These are phyloP conservation scores for Decorospora gaudefroyi DNA, from an alignment of 2,329 filamentous ascomycete species.

Conservation along the genomic window DNA sequence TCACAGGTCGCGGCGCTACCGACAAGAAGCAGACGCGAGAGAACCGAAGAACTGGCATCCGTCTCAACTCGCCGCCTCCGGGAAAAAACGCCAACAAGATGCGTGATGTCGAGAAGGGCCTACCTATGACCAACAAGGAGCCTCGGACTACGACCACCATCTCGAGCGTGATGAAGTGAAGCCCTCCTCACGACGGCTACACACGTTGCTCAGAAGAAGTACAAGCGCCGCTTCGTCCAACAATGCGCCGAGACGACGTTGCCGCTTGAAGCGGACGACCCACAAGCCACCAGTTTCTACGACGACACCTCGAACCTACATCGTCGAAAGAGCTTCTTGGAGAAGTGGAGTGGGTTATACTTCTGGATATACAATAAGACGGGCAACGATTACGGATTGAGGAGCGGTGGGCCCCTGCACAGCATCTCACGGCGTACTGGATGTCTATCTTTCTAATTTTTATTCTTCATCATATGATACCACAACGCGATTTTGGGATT, in stretches of 20 bases:
- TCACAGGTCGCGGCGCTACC: constrained; percentile 49
- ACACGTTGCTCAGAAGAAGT: background rate
- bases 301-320: background rate
- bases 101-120: constrained; percentile 44
- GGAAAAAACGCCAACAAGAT: constrained; percentile 25
- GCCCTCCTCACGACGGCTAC: background rate
- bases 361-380: too few species aligned
- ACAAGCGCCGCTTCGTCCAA: background rate
- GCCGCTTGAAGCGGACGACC: too few species aligned
- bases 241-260: constrained; percentile 6
- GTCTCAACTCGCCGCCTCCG: constrained; percentile 43
- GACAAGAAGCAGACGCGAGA: constrained; percentile 38
- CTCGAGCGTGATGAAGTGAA: constrained; percentile 33
- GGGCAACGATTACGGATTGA: background rate
- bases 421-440: too few species aligned
- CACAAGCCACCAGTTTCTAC: too few species aligned
- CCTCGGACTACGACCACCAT: constrained; percentile 44
- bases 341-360: background rate
- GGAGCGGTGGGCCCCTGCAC: too few species aligned
- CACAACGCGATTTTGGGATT: too few species aligned
- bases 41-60: constrained; percentile 44
- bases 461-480: too few species aligned
- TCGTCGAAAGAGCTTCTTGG: constrained; percentile 1
- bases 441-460: too few species aligned
- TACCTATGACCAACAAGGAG: constrained; percentile 28